Evolutionary conservation across 2,329 filamentous ascomycete species (phyloP), one percentile per base, ranked within the genome.

Genomic region (Purpureocillium takamizusanense): DNA sequence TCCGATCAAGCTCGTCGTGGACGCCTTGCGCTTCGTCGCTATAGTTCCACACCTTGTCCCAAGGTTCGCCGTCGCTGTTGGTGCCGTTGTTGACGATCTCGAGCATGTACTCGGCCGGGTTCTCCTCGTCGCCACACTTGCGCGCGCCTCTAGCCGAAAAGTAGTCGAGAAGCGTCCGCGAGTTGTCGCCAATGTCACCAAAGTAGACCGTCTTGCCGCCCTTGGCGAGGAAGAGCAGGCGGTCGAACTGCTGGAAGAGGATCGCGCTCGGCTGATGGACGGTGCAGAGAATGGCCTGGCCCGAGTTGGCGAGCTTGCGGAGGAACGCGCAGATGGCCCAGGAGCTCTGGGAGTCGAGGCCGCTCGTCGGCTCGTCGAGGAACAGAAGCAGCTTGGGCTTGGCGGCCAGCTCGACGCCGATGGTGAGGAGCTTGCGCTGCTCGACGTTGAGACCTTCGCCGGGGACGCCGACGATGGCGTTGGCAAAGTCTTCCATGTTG

Each of bases 41-140:
- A 0, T 56, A 57, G 4, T 69, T 67, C 78, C 84, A 89, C 35
- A 84, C 76, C 0, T 55, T 51, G 50, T 83, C 77, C 84, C 84
- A 89, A 49, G 86, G 75, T 28, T 60, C 44, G 7, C 61, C 61
- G 4, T 55, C 39, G 13, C 52, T 49, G 46, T 66, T 69, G 4
- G 44, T 47, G 1, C 60, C 60, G 8, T 60, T 56, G 39, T 67
- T 67, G 37, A 68, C 65, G 13, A 70, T 57, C 46, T 74, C 67
- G 7, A 87, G 69, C 76, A 87, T 86, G 63, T 77, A 87, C 58
- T 88, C 83, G 2, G 83, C 83, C 0, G 83, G 83, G 47, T 87
- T 87, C 43, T 82, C 81, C 1, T 76, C 69, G 2, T 69, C 57
- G 8, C 65, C 67, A 41, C 82, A 83, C 33, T 63, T 59, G 3